These are phyloP conservation scores for Syncephalastrum monosporum DNA, from an alignment of 371 early-diverging fungal genomes.

Conservation along the genomic window DNA sequence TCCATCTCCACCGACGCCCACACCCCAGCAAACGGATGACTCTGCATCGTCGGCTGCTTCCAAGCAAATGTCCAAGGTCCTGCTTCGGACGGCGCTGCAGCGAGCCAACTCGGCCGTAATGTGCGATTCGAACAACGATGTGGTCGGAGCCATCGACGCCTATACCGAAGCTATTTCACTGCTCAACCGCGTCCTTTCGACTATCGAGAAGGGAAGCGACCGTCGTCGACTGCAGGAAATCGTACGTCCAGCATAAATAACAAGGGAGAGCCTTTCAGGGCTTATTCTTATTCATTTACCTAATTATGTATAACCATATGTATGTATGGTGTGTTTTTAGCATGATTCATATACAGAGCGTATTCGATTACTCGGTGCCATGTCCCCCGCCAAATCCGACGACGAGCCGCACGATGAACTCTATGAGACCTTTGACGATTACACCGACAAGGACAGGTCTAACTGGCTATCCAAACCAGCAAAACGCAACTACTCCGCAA, in stretches of 20 bases:
- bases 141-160: slow-evolving; percentile 41
- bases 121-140: slow-evolving; percentile 45
- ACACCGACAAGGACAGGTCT: neutral
- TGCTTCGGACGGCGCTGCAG: slow-evolving; percentile 43
- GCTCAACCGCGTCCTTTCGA: slow-evolving; percentile 26
- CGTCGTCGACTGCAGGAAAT: slow-evolving; percentile 40
- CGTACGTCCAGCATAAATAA: slow-evolving; percentile 24
- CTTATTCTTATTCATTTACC: neutral
- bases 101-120: slow-evolving; percentile 49
- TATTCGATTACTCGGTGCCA: slow-evolving; percentile 20
- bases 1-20: slow-evolving; percentile 19
- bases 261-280: neutral
- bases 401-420: slow-evolving; percentile 3
- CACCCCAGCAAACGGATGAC: slow-evolving; percentile 13
- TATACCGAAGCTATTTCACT: slow-evolving; percentile 47
- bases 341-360: slow-evolving; percentile 31
- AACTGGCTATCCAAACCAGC: slow-evolving; percentile 16
- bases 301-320: neutral
- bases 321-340: slow-evolving; percentile 10
- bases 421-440: neutral
- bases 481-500: slow-evolving; percentile 22
- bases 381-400: slow-evolving; percentile 21
- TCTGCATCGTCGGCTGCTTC: slow-evolving; percentile 15
- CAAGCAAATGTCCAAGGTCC: slow-evolving; percentile 33
- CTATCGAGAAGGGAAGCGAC: slow-evolving; percentile 42